Conservation (phyloP, 768 basidiomycete species). For the Podaxis sp. region DNA sequence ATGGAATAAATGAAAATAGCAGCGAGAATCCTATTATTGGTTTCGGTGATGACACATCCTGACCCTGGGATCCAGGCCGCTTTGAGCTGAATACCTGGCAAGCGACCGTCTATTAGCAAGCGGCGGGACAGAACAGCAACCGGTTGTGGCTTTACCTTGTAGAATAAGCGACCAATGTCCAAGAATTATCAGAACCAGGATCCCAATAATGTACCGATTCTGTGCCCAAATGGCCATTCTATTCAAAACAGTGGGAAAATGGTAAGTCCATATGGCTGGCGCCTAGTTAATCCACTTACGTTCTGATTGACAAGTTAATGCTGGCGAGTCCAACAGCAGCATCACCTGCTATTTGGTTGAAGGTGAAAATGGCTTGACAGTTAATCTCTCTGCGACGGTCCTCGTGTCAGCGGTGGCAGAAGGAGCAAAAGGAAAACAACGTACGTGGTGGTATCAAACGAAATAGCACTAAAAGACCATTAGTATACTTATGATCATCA, state of each 20-base stretch:
- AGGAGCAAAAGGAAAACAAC: constrained; percentile 14
- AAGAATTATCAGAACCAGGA: constrained; percentile 53
- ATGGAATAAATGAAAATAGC: constrained; percentile 77
- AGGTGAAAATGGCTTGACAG: constrained; percentile 63
- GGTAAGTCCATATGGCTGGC: not conserved
- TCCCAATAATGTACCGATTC: constrained; percentile 46
- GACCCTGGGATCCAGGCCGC: constrained; percentile 47
- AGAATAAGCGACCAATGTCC: constrained; percentile 73
- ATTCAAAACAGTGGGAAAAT: not conserved
- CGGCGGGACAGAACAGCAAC: not conserved
- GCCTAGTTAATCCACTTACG: constrained; percentile 33
- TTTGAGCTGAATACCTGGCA: constrained; percentile 55
- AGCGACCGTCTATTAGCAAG: not conserved
- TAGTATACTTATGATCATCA: constrained; percentile 12
- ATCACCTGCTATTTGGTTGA: constrained; percentile 52
- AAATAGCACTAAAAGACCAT: constrained; percentile 37
- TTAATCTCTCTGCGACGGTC: constrained; percentile 42
- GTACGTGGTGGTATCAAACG: constrained; percentile 47
- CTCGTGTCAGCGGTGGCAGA: not conserved
- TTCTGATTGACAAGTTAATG: constrained; percentile 58
- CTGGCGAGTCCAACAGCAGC: constrained; percentile 57
- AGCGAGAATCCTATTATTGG: constrained; percentile 62
- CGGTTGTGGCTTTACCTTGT: constrained; percentile 42
- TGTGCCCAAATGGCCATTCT: constrained; percentile 66
- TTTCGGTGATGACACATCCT: constrained; percentile 54